Conservation (phyloP, 106 monocot species). For the Allium sativum region DNA sequence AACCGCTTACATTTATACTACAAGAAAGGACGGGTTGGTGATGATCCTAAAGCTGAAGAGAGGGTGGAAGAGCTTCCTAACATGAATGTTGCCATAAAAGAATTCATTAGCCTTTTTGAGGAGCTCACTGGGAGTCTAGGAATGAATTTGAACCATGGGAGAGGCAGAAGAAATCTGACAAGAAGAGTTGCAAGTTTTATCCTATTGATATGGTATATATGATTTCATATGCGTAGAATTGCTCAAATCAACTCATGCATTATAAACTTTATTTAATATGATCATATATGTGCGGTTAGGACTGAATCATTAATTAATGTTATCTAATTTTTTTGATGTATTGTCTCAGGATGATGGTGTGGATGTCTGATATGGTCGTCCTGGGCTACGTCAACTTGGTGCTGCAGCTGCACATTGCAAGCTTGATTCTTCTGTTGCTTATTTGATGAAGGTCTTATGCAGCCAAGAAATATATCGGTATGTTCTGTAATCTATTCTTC, state of each 20-base stretch:
- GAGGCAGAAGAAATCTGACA: slow-evolving; percentile 61
- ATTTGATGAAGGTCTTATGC: slow-evolving; percentile 60
- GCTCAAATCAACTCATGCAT: background rate
- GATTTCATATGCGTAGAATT: background rate
- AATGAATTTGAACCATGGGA: slow-evolving; percentile 73
- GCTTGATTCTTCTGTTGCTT: slow-evolving; percentile 41
- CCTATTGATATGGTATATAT: slow-evolving; percentile 76
- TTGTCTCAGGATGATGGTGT: slow-evolving; percentile 43
- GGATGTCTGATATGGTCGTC: slow-evolving; percentile 51
- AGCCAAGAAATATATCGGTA: slow-evolving; percentile 70
- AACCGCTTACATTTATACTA: slow-evolving; percentile 45
- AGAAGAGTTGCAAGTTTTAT: slow-evolving; percentile 52
- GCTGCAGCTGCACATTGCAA: slow-evolving; percentile 46
- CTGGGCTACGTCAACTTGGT: slow-evolving; percentile 42
- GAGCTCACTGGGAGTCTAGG: slow-evolving; percentile 42
- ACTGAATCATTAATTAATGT: background rate
- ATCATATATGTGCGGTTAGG: background rate
- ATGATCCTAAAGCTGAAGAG: slow-evolving; percentile 54
- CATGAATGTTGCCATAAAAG: slow-evolving; percentile 33
- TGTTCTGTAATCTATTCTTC: background rate
- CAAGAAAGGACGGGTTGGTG: slow-evolving; percentile 57
- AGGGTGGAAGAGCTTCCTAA: slow-evolving; percentile 42
- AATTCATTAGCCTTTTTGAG: slow-evolving; percentile 43
- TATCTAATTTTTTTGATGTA: background rate
- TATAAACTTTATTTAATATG: background rate